Evolutionary conservation across 768 basidiomycete genomes (phyloP).

Genomic region (Astraeus odoratus): DNA sequence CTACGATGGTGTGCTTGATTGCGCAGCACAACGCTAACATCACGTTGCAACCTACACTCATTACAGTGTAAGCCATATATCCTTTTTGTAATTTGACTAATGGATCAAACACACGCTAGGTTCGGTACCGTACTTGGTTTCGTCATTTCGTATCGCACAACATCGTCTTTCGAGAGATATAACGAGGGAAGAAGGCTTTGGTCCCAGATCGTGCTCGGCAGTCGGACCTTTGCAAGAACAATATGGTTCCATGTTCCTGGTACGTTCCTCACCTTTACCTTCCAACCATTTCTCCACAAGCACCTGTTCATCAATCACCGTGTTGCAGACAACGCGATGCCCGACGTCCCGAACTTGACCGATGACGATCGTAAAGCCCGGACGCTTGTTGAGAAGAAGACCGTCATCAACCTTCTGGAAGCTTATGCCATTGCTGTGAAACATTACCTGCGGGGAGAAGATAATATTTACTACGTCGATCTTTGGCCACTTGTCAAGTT

Average conservation of each 20-base stretch:
- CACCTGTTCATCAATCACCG: background rate
- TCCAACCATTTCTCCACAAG: slow-evolving; percentile 21
- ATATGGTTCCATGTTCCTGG: slow-evolving; percentile 66
- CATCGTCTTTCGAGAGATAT: slow-evolving; percentile 69
- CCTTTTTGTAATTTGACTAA: no score
- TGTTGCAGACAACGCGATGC: slow-evolving; percentile 18
- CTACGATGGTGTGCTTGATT: slow-evolving; percentile 48
- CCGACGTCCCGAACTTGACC: slow-evolving; percentile 11
- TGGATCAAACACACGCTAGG: slow-evolving; percentile 28
- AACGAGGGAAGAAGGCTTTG: slow-evolving; percentile 65
- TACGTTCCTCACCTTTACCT: slow-evolving; percentile 22
- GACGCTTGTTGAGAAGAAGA: slow-evolving; percentile 59
- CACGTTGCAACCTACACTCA: slow-evolving; percentile 44
- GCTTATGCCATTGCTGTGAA: slow-evolving; percentile 61
- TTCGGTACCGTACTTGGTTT: slow-evolving; percentile 68
- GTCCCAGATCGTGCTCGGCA: slow-evolving; percentile 56
- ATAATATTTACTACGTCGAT: slow-evolving; percentile 34
- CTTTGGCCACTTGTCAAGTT: slow-evolving; percentile 67
- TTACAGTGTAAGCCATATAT: slow-evolving; percentile 51
- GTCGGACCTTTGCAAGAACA: slow-evolving; percentile 50
- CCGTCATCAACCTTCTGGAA: slow-evolving; percentile 59
- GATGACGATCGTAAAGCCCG: slow-evolving; percentile 37
- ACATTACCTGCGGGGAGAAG: slow-evolving; percentile 60
- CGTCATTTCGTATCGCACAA: slow-evolving; percentile 65
- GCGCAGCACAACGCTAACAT: slow-evolving; percentile 40